Percentiles rank a stretch among this genome's conserved stretches.
These are phyloP conservation scores for Wakefieldia striispora DNA, from an alignment of 768 basidiomycete species.

Conservation along the genomic window DNA sequence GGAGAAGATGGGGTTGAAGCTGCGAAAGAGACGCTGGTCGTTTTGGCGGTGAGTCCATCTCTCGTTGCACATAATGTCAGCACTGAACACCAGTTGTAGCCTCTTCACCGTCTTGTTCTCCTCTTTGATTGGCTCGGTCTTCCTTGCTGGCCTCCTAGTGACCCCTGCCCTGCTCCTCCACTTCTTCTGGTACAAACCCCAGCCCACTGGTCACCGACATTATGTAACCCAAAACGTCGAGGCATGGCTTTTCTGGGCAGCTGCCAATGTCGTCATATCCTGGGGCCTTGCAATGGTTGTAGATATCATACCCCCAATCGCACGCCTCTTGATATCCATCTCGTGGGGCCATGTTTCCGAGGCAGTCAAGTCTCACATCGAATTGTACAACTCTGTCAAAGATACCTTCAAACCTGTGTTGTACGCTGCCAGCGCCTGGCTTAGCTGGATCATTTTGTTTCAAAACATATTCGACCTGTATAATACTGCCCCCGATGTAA, in stretches of 20 bases:
- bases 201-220: constrained; percentile 52
- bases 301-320: constrained; percentile 60
- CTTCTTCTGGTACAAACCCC: constrained; percentile 66
- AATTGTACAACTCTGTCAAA: constrained; percentile 70
- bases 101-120: constrained; percentile 63
- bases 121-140: constrained; percentile 67
- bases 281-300: constrained; percentile 76
- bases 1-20: constrained; percentile 52
- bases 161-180: constrained; percentile 62
- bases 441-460: constrained; percentile 77
- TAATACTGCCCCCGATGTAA: constrained; percentile 32
- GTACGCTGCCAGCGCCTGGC: constrained; percentile 69
- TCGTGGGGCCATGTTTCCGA: constrained; percentile 80
- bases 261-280: constrained; percentile 71
- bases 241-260: constrained; percentile 83
- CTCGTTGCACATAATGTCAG: background rate
- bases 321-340: constrained; percentile 50
- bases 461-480: constrained; percentile 60
- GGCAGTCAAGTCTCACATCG: constrained; percentile 58
- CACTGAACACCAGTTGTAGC: constrained; percentile 33
- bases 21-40: constrained; percentile 47
- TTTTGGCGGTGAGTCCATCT: constrained; percentile 46
- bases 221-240: constrained; percentile 65
- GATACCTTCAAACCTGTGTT: constrained; percentile 67
- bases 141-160: constrained; percentile 61